Percentiles rank a stretch among this genome's conserved stretches.
phyloP scores from a whole-genome alignment of 306 rosid genomes.

The Castanospermum australe region DNA sequence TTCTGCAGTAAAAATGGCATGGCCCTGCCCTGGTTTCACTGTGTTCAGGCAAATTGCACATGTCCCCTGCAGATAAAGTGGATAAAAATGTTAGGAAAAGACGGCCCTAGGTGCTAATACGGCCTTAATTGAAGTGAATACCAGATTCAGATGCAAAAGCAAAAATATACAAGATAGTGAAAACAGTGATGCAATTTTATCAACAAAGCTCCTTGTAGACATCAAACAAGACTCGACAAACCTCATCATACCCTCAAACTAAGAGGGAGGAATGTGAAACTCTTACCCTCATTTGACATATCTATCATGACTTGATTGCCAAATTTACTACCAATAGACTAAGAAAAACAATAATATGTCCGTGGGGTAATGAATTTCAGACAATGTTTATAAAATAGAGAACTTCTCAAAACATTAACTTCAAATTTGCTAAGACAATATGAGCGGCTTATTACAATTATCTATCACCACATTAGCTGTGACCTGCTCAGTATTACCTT shows the following conservation, averaged over 20 bases:
- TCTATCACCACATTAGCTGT: neutral
- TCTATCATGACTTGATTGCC: neutral
- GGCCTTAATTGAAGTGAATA: neutral
- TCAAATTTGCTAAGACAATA: neutral
- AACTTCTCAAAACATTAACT: slow-evolving; percentile 2
- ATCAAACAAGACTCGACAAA: neutral
- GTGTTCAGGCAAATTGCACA: slow-evolving; percentile 88
- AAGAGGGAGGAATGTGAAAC: neutral
- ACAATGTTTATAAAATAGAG: neutral
- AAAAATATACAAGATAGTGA: neutral
- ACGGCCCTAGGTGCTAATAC: neutral
- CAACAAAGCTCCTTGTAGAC: slow-evolving; percentile 3
- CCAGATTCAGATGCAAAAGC: neutral
- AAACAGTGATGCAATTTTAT: neutral
- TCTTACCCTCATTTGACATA: slow-evolving; percentile 15
- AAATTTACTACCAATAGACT: neutral
- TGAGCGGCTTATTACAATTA: neutral
- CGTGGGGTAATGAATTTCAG: neutral
- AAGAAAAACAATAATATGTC: neutral
- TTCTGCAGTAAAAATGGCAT: slow-evolving; percentile 96
- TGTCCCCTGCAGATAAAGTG: slow-evolving; percentile 54
- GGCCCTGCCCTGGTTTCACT: slow-evolving; percentile 88
- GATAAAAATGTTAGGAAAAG: slow-evolving; percentile 35
- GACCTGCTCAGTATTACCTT: neutral
- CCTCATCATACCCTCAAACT: slow-evolving; percentile 6